Evolutionary conservation across 2,329 filamentous ascomycete genomes (phyloP).

Genomic region (Paecilomyces formosus): DNA sequence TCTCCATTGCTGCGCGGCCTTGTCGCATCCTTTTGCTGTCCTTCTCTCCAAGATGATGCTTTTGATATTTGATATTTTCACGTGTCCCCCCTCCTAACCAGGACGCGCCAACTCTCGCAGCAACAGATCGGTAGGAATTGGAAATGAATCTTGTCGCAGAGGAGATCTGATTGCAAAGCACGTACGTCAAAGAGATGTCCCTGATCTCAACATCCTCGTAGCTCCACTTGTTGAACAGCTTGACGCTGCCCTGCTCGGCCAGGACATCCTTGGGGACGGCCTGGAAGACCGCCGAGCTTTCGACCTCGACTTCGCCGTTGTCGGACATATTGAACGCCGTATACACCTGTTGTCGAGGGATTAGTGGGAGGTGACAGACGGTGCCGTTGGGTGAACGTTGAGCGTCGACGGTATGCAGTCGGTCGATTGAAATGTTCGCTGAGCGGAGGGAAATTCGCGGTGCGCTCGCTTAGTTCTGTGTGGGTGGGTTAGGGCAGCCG

Average conservation of each 20-base stretch:
- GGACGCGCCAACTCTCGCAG: conserved; percentile 3
- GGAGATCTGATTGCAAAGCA: conserved; percentile 13
- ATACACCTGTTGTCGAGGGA: conserved; percentile 31
- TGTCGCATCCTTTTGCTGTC: not conserved
- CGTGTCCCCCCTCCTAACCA: conserved; percentile 8
- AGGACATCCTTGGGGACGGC: conserved; percentile 90
- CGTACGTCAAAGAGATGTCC: conserved; percentile 99
- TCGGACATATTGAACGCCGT: conserved; percentile 73
- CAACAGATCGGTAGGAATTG: not conserved
- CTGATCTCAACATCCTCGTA: conserved; percentile 99
- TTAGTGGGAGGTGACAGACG: conserved; percentile 18
- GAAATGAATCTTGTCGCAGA: not conserved
- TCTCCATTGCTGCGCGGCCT: conserved; percentile 1
- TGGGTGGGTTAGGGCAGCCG: conserved; percentile 33
- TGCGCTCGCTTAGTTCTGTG: conserved; percentile 36
- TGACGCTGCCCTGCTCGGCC: conserved; percentile 82
- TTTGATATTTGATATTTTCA: conserved; percentile 6
- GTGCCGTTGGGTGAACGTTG: conserved; percentile 32
- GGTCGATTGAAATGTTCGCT: conserved; percentile 29
- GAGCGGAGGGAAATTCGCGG: conserved; percentile 29
- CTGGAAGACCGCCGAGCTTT: conserved; percentile 60
- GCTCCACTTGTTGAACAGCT: conserved; percentile 97
- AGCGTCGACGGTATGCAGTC: conserved; percentile 25
- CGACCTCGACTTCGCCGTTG: conserved; percentile 87
- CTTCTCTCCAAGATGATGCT: not conserved